Conservation (phyloP, 2,329 filamentous ascomycete genomes). For the Claviceps quebecensis region DNA sequence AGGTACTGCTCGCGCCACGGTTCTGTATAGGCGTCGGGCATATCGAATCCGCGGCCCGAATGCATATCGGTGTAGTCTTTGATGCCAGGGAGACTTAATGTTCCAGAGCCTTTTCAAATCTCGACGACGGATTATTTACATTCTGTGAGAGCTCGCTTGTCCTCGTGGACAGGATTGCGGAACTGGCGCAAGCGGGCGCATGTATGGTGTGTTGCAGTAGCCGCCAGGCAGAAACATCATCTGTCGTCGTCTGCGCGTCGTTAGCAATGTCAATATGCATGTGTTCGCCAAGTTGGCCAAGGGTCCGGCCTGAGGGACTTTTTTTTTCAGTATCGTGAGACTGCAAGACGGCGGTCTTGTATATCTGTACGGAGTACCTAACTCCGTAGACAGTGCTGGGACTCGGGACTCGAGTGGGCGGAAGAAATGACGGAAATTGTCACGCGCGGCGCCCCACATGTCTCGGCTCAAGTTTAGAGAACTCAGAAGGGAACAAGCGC, state of each 20-base stretch:
- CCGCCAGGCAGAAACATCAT: slow-evolving; percentile 93
- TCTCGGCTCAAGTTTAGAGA: too few species aligned
- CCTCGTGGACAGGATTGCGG: slow-evolving; percentile 44
- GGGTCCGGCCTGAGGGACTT: not conserved
- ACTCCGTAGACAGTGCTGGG: too few species aligned
- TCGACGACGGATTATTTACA: slow-evolving; percentile 99
- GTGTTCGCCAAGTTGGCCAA: too few species aligned
- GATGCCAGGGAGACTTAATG: slow-evolving; percentile 50
- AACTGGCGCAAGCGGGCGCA: slow-evolving; percentile 65
- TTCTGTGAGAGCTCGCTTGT: slow-evolving; percentile 84
- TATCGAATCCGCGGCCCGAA: slow-evolving; percentile 83
- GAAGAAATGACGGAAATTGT: too few species aligned
- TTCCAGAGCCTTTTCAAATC: slow-evolving; percentile 71
- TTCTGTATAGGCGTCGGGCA: slow-evolving; percentile 93
- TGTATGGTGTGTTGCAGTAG: slow-evolving; percentile 70
- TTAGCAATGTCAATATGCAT: not conserved
- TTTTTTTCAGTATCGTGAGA: slow-evolving; percentile 24
- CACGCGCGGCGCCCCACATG: too few species aligned
- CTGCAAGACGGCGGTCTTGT: slow-evolving; percentile 18
- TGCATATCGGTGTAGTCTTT: slow-evolving; percentile 60
- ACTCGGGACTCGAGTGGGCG: too few species aligned
- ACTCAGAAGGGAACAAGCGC: too few species aligned
- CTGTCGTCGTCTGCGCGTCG: slow-evolving; percentile 28
- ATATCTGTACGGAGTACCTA: too few species aligned
- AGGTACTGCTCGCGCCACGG: slow-evolving; percentile 85